phyloP scores from a whole-genome alignment of 306 rosid species.

The Potentilla sterilis region DNA sequence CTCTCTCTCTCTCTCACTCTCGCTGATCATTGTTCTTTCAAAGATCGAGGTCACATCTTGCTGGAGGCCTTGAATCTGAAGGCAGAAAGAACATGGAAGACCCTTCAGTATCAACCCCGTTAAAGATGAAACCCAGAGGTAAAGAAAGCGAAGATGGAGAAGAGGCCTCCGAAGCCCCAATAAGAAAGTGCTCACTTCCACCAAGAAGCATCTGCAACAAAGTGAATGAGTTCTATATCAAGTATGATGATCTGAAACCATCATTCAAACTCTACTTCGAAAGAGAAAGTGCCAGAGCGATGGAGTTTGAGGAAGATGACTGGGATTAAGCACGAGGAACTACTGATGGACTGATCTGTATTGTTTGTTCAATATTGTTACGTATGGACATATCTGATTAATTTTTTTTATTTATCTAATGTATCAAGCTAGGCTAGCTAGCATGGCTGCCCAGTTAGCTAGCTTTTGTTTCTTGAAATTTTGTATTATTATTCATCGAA shows the following conservation, averaged over 20 bases:
- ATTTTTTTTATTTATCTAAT: not conserved
- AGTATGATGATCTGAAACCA: conserved; percentile 1
- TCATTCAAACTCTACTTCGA: not conserved
- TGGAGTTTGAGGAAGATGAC: not conserved
- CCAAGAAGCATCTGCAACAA: not conserved
- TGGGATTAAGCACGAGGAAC: not conserved
- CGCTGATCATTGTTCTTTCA: not conserved
- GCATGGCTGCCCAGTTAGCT: not conserved
- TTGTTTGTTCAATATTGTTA: not conserved
- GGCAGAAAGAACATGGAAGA: not conserved
- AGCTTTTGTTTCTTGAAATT: not conserved
- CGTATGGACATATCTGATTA: no score
- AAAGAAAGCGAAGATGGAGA: not conserved
- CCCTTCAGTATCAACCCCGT: not conserved
- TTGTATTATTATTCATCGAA: not conserved
- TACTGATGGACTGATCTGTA: not conserved
- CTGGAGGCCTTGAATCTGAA: not conserved
- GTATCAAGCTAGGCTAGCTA: not conserved
- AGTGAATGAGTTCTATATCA: not conserved
- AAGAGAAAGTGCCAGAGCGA: not conserved
- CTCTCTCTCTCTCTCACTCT: no score
- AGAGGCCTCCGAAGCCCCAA: not conserved
- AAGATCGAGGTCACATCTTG: not conserved
- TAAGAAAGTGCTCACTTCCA: not conserved
- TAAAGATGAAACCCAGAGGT: not conserved